Percentiles rank a stretch among this genome's conserved stretches.
Evolutionary conservation across 352 stramenopile genomes (phyloP).

Genomic region (Pythium periplocum): DNA sequence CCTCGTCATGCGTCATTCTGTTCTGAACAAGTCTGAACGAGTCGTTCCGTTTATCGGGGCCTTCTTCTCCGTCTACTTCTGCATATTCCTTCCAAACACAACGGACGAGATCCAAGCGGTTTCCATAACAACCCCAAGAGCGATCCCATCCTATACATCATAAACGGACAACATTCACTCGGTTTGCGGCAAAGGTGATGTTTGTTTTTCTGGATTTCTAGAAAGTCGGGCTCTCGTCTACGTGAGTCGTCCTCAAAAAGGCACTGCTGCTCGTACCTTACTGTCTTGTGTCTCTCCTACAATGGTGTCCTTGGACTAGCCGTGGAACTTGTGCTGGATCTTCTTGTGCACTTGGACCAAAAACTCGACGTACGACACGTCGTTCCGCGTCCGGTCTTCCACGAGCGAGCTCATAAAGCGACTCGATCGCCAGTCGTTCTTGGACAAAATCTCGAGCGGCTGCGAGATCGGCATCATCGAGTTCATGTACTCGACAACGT

Average conservation of each 20-base stretch:
- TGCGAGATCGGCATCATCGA: constrained; percentile 80
- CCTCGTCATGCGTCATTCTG: too few species aligned
- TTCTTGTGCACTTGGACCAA: constrained; percentile 88
- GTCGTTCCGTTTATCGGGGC: constrained; percentile 44
- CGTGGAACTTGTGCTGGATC: constrained; percentile 88
- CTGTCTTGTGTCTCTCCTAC: too few species aligned
- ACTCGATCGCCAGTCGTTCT: constrained; percentile 79
- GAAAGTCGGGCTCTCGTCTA: too few species aligned
- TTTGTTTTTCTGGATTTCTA: too few species aligned
- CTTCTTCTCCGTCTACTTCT: constrained; percentile 41
- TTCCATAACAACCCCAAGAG: too few species aligned
- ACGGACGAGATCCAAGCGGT: constrained; percentile 28
- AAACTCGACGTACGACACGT: constrained; percentile 89
- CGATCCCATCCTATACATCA: too few species aligned
- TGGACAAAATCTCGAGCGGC: constrained; percentile 78
- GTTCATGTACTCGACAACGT: constrained; percentile 74
- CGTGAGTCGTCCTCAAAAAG: too few species aligned
- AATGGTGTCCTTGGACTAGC: too few species aligned
- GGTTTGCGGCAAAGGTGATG: too few species aligned
- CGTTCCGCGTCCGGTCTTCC: constrained; percentile 81
- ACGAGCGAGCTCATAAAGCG: constrained; percentile 84
- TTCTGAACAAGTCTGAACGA: too few species aligned
- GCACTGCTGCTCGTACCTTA: too few species aligned
- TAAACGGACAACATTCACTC: too few species aligned
- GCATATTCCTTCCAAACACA: constrained; percentile 46